Evolutionary conservation across 2,329 filamentous ascomycete species (phyloP), one percentile per base, ranked within the genome.

Genomic region (Fusarium sp.): DNA sequence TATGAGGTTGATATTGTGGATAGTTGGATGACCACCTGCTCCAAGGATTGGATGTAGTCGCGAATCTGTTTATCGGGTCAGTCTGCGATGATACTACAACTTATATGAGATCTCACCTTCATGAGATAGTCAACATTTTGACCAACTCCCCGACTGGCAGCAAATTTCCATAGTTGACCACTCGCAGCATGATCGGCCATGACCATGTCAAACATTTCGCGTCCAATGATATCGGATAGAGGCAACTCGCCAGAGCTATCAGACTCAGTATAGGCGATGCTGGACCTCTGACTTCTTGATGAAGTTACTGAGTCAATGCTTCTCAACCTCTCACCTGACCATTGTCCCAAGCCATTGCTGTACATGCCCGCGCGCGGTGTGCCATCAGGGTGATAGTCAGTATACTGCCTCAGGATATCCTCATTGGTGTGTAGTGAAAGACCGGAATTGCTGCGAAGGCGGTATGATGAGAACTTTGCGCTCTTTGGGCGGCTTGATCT

Each of bases 41-140:
- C 78, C 13, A 85, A 63, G 3, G 83, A 78, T 20, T 76, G 72
- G 40, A 79, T 78, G 56, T 85, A 86, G 48, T 81, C 80, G 70
- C 84, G 79, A 43, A 83, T 71, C 74, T 77, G 43, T 8, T n/a
- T 14, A 19, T 9, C 11, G n/a, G n/a, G 17, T 62, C 37, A 66
- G 67, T 10, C 4, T 32, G 11, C 19, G 4, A 11, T 11, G 20
- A 2, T 9, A 26, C 9, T 5, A 20, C 6, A 13, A 22, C 24
- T 51, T 19, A 17, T 43, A 30, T 8, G 35, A n/a, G 7, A 24
- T 73, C 79, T 56, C 43, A 84, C 83, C 75, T 83, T 84, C 54
- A 83, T 77, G 22, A 86, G 75, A 54, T 85, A 86, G 56, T 83
- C 84, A 57, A 88, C 76, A 61, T 86, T 83, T 53, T 86, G 81